These are phyloP conservation scores for Pseudozyma thailandica DNA, from an alignment of 1,284 basidiomycete species.

Conservation along the genomic window DNA sequence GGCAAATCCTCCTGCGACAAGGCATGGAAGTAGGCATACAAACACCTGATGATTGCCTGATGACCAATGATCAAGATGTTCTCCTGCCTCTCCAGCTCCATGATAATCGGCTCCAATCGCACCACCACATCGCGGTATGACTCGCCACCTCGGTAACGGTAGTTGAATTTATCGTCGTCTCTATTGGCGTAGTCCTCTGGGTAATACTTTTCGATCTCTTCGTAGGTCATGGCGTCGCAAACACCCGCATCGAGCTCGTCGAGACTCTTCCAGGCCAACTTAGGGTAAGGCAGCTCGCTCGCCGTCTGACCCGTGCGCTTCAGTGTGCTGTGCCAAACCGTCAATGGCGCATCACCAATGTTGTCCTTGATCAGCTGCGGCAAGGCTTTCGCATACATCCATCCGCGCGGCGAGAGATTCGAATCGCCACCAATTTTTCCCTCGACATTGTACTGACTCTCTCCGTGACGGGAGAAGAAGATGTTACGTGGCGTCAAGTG, in stretches of 20 bases:
- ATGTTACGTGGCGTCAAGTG: conserved; percentile 96
- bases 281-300: conserved; percentile 82
- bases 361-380: conserved; percentile 89
- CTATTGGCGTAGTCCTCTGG: conserved; percentile 99
- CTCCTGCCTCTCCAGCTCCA: conserved; percentile 97
- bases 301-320: conserved; percentile 92
- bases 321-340: conserved; percentile 97
- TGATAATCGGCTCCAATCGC: conserved; percentile 95
- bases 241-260: conserved; percentile 99
- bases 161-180: conserved; percentile 99
- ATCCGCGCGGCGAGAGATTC: conserved; percentile 82
- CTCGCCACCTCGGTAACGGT: conserved; percentile 90
- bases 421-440: conserved; percentile 98
- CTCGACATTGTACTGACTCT: conserved; percentile 95
- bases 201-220: conserved; percentile 93
- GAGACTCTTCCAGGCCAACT: conserved; percentile 97
- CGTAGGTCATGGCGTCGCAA: conserved; percentile 99
- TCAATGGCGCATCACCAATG: conserved; percentile 86
- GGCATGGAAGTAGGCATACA: conserved; percentile 93
- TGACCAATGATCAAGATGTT: conserved; percentile 97
- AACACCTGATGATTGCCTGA: conserved; percentile 73
- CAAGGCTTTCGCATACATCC: conserved; percentile 84
- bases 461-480: conserved; percentile 95
- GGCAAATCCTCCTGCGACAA: conserved; percentile 92
- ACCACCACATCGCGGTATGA: conserved; percentile 92